A percentile compares a stretch with the other conserved stretches of the same genome.
phyloP scores from a whole-genome alignment of 805 yeast species.

The Nakazawaea wyomingensis region DNA sequence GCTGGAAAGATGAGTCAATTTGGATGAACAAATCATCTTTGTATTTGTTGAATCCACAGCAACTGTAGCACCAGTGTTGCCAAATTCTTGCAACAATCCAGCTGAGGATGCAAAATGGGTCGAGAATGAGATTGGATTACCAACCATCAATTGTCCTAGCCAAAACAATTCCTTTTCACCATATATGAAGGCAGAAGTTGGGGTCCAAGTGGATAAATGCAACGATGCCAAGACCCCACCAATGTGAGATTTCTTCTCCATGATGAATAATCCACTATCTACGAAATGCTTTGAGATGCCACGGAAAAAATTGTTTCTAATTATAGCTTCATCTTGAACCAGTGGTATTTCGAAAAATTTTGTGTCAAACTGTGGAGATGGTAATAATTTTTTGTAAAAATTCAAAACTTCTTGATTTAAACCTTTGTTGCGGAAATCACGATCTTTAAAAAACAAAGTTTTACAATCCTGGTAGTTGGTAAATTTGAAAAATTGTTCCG shows the following conservation, averaged over 20 bases:
- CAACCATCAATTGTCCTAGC: constrained; percentile 57
- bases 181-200: constrained; percentile 37
- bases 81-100: constrained; percentile 13
- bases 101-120: constrained; percentile 18
- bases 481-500: constrained; percentile 30
- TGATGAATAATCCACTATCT: constrained; percentile 43
- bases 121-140: constrained; percentile 31
- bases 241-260: constrained; percentile 45
- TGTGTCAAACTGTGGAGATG: constrained; percentile 34
- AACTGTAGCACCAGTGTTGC: neutral
- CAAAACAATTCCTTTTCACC: constrained; percentile 80
- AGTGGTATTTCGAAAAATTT: constrained; percentile 32
- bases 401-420: constrained; percentile 31
- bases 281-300: constrained; percentile 37
- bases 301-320: constrained; percentile 36
- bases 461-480: constrained; percentile 30
- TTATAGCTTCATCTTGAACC: constrained; percentile 16
- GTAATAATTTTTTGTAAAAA: constrained; percentile 42
- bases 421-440: constrained; percentile 22
- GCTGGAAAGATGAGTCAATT: constrained; percentile 34
- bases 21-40: constrained; percentile 32
- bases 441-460: constrained; percentile 45
- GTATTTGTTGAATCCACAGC: constrained; percentile 14
- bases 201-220: constrained; percentile 37
- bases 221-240: constrained; percentile 41